Conservation (phyloP, 257 asterid genomes). For the Nicotiana obtusifolia region DNA sequence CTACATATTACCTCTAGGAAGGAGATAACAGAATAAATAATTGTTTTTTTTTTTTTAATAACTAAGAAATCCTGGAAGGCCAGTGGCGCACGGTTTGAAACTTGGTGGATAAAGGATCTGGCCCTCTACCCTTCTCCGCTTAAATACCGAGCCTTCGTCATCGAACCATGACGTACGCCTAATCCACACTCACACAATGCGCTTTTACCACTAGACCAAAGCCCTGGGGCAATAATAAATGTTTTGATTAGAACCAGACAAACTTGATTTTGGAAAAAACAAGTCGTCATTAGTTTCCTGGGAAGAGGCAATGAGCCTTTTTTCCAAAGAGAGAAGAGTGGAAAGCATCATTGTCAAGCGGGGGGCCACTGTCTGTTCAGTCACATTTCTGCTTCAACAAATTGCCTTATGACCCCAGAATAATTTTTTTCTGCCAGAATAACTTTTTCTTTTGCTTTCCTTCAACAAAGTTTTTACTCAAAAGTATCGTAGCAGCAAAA, state of each 20-base stretch:
- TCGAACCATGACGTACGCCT: neutral
- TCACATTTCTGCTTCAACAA: too few species aligned
- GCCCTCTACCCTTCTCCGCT: neutral
- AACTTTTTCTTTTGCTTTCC: too few species aligned
- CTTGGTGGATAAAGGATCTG: neutral
- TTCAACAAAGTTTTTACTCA: too few species aligned
- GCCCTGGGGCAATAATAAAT: neutral
- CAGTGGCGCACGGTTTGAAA: neutral
- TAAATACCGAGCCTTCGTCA: neutral
- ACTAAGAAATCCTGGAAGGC: neutral
- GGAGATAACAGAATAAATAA: neutral
- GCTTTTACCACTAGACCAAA: neutral
- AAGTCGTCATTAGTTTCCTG: too few species aligned
- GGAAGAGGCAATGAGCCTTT: too few species aligned
- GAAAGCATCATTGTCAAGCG: too few species aligned
- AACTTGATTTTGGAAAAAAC: neutral
- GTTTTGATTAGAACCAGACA: neutral
- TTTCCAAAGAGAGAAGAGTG: too few species aligned
- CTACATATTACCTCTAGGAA: neutral
- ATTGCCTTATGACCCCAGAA: too few species aligned
- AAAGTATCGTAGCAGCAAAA: too few species aligned
- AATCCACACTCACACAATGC: neutral
- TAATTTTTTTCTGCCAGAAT: too few species aligned
- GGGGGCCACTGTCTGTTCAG: too few species aligned
- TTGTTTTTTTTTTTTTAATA: neutral